phyloP scores from a whole-genome alignment of 2,329 filamentous ascomycete species.

The Coccinonectria pachysandricola region DNA sequence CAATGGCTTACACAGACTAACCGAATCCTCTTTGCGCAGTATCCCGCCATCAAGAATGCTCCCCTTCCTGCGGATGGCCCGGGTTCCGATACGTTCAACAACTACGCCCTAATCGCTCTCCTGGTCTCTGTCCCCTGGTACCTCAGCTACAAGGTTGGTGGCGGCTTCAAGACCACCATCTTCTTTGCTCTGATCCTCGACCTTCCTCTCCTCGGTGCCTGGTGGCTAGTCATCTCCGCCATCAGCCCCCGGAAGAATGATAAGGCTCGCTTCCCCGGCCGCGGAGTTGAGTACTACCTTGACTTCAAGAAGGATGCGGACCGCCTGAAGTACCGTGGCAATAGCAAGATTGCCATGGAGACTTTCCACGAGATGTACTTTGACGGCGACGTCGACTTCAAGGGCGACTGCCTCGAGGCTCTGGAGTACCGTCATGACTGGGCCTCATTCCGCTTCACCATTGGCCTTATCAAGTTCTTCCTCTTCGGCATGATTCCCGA shows the following conservation, averaged over 20 bases:
- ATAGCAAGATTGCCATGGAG: constrained; percentile 77
- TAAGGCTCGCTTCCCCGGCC: constrained; percentile 78
- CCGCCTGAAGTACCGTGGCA: constrained; percentile 59
- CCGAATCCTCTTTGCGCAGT: constrained; percentile 12
- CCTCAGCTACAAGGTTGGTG: constrained; percentile 75
- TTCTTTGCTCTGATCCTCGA: constrained; percentile 71
- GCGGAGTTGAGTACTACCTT: constrained; percentile 83
- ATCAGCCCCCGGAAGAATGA: constrained; percentile 86
- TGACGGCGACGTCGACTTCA: constrained; percentile 88
- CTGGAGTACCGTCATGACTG: constrained; percentile 95
- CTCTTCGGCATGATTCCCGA: constrained; percentile 81
- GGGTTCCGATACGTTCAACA: constrained; percentile 80
- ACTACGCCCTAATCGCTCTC: constrained; percentile 61
- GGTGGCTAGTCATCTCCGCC: constrained; percentile 73
- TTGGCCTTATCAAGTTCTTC: constrained; percentile 78
- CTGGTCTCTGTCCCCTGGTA: constrained; percentile 66
- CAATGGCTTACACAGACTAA: background rate
- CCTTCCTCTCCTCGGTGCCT: constrained; percentile 68
- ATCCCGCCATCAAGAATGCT: constrained; percentile 77
- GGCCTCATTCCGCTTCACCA: constrained; percentile 88
- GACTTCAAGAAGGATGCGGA: constrained; percentile 62
- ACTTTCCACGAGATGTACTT: constrained; percentile 99
- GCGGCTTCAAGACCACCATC: constrained; percentile 79
- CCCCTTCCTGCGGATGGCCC: constrained; percentile 84
- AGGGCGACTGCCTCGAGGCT: constrained; percentile 79